These are phyloP conservation scores for Salvia splendens DNA, from an alignment of 257 asterid species.

Conservation along the genomic window DNA sequence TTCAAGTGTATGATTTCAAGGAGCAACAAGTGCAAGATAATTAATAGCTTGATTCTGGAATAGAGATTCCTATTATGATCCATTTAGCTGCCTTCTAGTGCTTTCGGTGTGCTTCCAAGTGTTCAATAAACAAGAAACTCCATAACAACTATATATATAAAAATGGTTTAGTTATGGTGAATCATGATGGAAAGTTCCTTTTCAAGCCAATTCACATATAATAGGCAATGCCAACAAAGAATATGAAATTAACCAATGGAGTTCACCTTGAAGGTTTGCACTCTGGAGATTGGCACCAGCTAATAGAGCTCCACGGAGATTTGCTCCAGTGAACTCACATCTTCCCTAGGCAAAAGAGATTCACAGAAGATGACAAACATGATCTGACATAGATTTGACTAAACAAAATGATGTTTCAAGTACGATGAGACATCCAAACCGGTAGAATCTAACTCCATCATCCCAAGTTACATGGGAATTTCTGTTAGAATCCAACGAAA, in stretches of 20 bases:
- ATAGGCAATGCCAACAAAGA: not conserved
- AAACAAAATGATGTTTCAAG: constrained; percentile 7
- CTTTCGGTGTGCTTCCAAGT: not conserved
- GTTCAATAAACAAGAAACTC: constrained; percentile 1
- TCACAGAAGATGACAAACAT: constrained; percentile 34
- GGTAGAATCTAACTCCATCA: constrained; percentile 13
- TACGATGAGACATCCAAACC: not conserved
- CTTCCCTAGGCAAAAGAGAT: constrained; percentile 59
- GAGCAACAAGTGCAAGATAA: constrained; percentile 11
- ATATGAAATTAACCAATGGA: constrained; percentile 11
- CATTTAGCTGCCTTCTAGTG: constrained; percentile 5
- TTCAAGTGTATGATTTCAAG: constrained; percentile 1
- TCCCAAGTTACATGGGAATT: constrained; percentile 16
- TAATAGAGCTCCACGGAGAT: constrained; percentile 89
- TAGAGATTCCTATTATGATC: not conserved
- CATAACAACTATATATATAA: constrained; percentile 4
- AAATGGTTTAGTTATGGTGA: constrained; percentile 6
- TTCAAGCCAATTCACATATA: constrained; percentile 8
- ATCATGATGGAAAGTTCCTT: constrained; percentile 13
- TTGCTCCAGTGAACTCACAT: constrained; percentile 95
- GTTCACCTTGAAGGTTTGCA: constrained; percentile 89
- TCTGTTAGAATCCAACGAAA: constrained; percentile 8
- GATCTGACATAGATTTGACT: constrained; percentile 17
- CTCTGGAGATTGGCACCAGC: constrained; percentile 96
- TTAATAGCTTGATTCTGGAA: constrained; percentile 5